Evolutionary conservation across 164 flowering plant species (phyloP).

Genomic region (Tetrastigma voinierianum): DNA sequence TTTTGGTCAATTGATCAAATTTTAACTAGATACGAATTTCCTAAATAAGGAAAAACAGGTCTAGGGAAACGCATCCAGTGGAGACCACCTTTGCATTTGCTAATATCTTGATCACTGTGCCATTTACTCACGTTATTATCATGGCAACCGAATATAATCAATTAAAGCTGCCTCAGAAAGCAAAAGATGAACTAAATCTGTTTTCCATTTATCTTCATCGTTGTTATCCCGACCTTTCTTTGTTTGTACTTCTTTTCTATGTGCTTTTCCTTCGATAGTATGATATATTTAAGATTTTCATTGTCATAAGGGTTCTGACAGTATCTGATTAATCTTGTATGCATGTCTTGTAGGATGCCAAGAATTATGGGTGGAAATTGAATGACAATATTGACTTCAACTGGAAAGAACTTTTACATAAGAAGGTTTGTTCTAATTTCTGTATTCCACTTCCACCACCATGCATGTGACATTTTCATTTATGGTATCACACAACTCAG

Average conservation of each 20-base stretch:
- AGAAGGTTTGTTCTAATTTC: conserved; percentile 53
- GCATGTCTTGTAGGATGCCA: conserved; percentile 71
- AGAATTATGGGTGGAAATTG: conserved; percentile 88
- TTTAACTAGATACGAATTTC: not conserved
- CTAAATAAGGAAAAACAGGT: not conserved
- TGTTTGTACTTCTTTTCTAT: too few species aligned
- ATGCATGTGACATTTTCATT: not conserved
- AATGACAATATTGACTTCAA: conserved; percentile 69
- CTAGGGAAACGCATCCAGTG: too few species aligned
- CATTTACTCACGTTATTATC: too few species aligned
- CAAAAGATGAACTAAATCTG: too few species aligned
- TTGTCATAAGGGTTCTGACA: not conserved
- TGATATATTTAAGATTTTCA: not conserved
- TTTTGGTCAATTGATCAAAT: not conserved
- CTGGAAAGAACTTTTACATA: conserved; percentile 88
- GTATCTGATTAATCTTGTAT: not conserved
- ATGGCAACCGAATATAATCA: too few species aligned
- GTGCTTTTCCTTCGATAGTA: not conserved
- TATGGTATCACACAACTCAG: not conserved
- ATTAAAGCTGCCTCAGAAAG: too few species aligned
- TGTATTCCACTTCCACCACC: not conserved
- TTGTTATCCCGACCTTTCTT: too few species aligned
- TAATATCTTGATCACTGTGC: not conserved
- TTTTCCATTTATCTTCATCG: too few species aligned
- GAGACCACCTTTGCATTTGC: too few species aligned